Evolutionary conservation across 148 eudicot genomes (phyloP), one percentile per base, ranked within the genome.

Genomic region (Camellia granthamiana): DNA sequence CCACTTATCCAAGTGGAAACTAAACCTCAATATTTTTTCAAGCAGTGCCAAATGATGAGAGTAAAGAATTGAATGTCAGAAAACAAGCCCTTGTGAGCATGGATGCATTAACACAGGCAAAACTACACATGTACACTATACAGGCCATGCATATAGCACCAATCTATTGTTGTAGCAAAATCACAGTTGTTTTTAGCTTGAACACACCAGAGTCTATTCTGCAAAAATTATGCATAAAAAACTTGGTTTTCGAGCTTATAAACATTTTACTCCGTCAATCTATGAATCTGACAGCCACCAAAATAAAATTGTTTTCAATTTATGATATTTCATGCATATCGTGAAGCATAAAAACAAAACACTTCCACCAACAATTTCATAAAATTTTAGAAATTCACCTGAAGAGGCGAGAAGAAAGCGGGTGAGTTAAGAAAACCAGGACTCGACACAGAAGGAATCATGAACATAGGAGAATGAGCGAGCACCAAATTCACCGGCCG

Each of bases 391-490:
- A 54, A 65, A 69, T 41, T 47, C 67, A 75, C 79, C 79, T 38
- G 70, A 65, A 51, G 41, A 46, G 85, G 49, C 7, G 91, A 83
- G 43, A 90, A 85, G 78, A 91, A 91, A 13, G 92, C 85, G 3
- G 98, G 94, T 0, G 98, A 93, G 73, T 78, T 88, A 73, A 94
- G 89, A 69, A 95, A 91, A 15, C 90, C 86, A 19, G 99, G 99
- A 41, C 94, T 95, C 76, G 92, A 79, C 74, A 92, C 98, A 0
- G 94, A 88, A 38, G 98, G 91, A n/a, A 89, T 75, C 86, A 83
- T 78, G 60, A 91, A 91, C 81, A 89, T 79, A 11, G 93, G 90
- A 41, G 93, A 73, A 19, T 76, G 83, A 55, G 84, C 84, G 68
- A 88, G 82, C 87, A 83, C 84, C 89, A 84, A 80, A 75, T 81